phyloP scores from a whole-genome alignment of 805 yeast species.

The Debaryomyces tyrocola region DNA sequence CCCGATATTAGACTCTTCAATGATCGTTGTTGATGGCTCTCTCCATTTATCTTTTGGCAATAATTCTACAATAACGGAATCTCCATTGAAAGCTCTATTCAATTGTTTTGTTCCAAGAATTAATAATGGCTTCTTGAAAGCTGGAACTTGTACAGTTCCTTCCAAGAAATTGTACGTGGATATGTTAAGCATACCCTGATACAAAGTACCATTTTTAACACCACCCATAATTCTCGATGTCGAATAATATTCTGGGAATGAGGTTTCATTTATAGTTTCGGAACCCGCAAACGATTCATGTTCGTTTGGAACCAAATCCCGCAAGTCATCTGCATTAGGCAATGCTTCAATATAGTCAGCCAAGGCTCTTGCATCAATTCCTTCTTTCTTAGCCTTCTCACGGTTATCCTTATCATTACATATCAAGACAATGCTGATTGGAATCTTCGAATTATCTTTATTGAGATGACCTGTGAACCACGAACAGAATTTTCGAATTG shows the following conservation, averaged over 20 bases:
- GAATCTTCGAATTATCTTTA: constrained; percentile 22
- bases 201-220: constrained; percentile 77
- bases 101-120: constrained; percentile 80
- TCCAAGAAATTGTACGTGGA: constrained; percentile 87
- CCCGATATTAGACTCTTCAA: constrained; percentile 71
- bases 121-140: constrained; percentile 78
- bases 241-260: constrained; percentile 76
- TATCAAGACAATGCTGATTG: constrained; percentile 54
- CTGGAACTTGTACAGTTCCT: constrained; percentile 72
- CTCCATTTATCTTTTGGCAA: constrained; percentile 87
- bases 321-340: constrained; percentile 70
- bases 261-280: constrained; percentile 45
- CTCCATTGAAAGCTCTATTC: constrained; percentile 91
- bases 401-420: constrained; percentile 78
- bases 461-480: constrained; percentile 74
- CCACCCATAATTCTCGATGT: constrained; percentile 89
- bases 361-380: constrained; percentile 55
- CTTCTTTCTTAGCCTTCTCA: constrained; percentile 53
- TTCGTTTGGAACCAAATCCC: constrained; percentile 72
- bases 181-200: constrained; percentile 79
- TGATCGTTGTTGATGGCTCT: constrained; percentile 72
- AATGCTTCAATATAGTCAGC: constrained; percentile 69
- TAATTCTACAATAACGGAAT: constrained; percentile 85
- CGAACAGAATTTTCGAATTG: constrained; percentile 71
- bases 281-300: constrained; percentile 34